These are phyloP conservation scores for Furcasterigmium sp. DNA, from an alignment of 2,329 filamentous ascomycete species.

Conservation along the genomic window DNA sequence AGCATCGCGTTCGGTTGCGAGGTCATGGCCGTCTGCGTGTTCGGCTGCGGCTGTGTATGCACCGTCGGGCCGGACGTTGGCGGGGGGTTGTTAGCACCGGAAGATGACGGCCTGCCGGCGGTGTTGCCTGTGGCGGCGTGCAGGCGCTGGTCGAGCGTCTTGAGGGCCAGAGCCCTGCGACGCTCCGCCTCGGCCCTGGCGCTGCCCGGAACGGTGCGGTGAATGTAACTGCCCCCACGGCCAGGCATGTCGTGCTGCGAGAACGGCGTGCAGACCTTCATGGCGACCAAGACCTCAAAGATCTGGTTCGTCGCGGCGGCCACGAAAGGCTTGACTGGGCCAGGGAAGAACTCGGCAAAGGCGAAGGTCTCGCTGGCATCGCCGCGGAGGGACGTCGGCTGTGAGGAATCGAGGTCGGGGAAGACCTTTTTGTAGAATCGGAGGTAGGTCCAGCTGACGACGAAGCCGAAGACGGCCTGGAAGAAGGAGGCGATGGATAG, in stretches of 20 bases:
- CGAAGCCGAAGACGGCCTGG: constrained; percentile 73
- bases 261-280: constrained; percentile 81
- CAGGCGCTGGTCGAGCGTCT: constrained; percentile 85
- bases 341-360: constrained; percentile 93
- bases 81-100: constrained; percentile 25
- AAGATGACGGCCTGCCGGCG: constrained; percentile 12
- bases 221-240: constrained; percentile 55
- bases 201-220: constrained; percentile 54
- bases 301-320: constrained; percentile 67
- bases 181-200: constrained; percentile 90
- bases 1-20: constrained; percentile 51
- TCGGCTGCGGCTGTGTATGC: constrained; percentile 50
- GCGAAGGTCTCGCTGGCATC: constrained; percentile 96
- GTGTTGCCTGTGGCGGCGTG: constrained; percentile 69
- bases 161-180: constrained; percentile 80
- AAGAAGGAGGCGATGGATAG: constrained; percentile 70
- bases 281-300: constrained; percentile 67
- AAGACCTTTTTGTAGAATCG: constrained; percentile 85
- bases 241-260: constrained; percentile 56
- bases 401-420: constrained; percentile 60
- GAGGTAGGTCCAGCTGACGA: constrained; percentile 91
- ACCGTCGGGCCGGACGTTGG: constrained; percentile 46
- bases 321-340: constrained; percentile 72
- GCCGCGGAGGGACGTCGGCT: constrained; percentile 64
- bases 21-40: constrained; percentile 53